Base-by-base conservation (phyloP, 2,329 filamentous ascomycete species). In the Fusarium musae region DNA sequence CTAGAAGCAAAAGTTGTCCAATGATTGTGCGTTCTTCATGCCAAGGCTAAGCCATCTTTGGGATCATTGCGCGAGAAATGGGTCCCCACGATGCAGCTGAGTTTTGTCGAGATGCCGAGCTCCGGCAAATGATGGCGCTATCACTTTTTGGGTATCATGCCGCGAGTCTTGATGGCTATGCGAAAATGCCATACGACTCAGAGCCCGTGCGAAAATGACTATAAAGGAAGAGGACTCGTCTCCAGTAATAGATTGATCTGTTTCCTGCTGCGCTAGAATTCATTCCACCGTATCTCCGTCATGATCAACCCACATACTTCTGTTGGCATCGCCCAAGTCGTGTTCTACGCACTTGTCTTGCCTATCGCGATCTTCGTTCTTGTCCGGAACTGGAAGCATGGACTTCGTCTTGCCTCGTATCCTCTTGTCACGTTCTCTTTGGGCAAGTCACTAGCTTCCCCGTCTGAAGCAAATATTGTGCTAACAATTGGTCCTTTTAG, bases 381-480 rank as follows among this genome's bases (percentile, higher is more conserved):
- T 16, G 3, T 32, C 19, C 17, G 43, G 6, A 52, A 52, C 1
- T 59, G 57, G 57, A 32, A 37, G 2, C 44, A 52, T 59, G 43
- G 57, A 2, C 43, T 59, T 32, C 57, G 57, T 23, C 43, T 52
- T 9, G 57, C 57, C 8, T 59, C 57, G 1, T 52, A 59, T 0
- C 43, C 57, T 0, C 32, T 59, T 1, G 26, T 52, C 5, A 52
- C 57, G 0, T 52, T 59, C 43, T 52, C 57, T 8, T 11, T 37
- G 1, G 19, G 57, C 52, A 21, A 12, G 21, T 9, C 0, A 15
- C 9, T 17, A 8, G 7, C 7, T 6, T 6, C 2, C 1, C 3
- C 7, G 2, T 11, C 30, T 16, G 0, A 0, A 34, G 28, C 9
- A 15, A 26, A 17, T 0, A 6, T 1, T 17, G 3, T 30, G 2